phyloP scores from a whole-genome alignment of 768 basidiomycete genomes.

The Lactarius pseudohatsudake region DNA sequence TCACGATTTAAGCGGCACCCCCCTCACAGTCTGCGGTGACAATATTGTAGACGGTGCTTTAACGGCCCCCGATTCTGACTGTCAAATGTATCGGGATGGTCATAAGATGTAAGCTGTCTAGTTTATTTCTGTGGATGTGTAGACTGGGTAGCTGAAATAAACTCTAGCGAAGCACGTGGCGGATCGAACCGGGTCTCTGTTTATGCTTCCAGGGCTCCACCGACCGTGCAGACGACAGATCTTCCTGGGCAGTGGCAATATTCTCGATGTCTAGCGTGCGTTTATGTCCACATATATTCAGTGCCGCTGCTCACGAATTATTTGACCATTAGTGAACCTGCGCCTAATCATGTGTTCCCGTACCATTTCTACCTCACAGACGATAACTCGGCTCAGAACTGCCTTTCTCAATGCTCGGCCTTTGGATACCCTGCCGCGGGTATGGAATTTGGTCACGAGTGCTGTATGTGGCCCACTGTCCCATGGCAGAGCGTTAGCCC shows the following conservation, averaged over 20 bases:
- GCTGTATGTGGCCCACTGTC: constrained; percentile 51
- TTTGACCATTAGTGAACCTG: constrained; percentile 46
- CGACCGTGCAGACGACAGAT: constrained; percentile 50
- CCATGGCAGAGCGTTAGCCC: neutral
- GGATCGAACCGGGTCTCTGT: constrained; percentile 68
- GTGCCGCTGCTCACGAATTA: neutral
- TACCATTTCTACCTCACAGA: constrained; percentile 56
- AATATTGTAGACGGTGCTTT: constrained; percentile 60
- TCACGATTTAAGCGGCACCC: neutral
- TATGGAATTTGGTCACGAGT: constrained; percentile 68
- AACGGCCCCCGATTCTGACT: constrained; percentile 47
- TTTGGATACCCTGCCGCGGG: constrained; percentile 75
- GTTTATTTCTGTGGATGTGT: neutral
- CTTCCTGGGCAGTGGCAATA: constrained; percentile 67
- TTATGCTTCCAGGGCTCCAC: constrained; percentile 61
- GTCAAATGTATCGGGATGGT: constrained; percentile 74
- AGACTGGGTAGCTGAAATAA: neutral
- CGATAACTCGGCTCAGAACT: constrained; percentile 64
- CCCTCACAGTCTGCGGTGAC: constrained; percentile 64
- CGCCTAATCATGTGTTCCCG: constrained; percentile 51
- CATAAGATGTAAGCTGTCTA: constrained; percentile 52
- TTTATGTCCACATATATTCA: neutral
- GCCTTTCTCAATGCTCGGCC: constrained; percentile 64
- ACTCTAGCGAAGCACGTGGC: constrained; percentile 62
- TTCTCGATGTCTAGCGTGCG: constrained; percentile 65